Evolutionary conservation across 345 rosid species (phyloP).

Genomic region (Psidium guajava): DNA sequence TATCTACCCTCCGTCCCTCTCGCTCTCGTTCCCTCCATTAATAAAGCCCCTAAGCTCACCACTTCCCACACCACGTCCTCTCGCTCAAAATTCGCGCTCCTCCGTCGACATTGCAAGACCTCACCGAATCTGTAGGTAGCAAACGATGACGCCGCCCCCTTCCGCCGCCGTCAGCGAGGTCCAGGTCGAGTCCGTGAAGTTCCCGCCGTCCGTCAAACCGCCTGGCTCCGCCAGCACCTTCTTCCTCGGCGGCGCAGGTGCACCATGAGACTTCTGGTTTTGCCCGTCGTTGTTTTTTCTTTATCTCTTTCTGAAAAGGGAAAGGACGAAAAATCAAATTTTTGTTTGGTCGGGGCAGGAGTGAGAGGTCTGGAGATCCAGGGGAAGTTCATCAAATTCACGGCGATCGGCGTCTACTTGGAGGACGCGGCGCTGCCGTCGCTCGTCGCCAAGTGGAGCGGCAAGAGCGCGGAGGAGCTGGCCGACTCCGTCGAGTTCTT

Average conservation of each 20-base stretch:
- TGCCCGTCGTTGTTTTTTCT: not conserved
- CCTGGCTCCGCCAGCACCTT: constrained; percentile 44
- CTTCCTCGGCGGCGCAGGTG: constrained; percentile 90
- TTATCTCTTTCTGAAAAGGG: not conserved
- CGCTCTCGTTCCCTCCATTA: not conserved
- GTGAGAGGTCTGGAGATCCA: constrained; percentile 63
- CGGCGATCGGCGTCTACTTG: constrained; percentile 73
- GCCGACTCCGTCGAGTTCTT: constrained; percentile 56
- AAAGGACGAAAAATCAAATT: not conserved
- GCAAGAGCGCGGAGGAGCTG: constrained; percentile 43
- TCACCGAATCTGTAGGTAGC: not conserved
- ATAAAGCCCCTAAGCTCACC: not conserved
- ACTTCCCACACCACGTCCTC: not conserved
- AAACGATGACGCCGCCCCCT: not conserved
- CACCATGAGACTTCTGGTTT: not conserved
- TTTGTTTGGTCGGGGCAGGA: constrained; percentile 21
- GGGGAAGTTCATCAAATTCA: constrained; percentile 69
- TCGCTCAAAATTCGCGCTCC: not conserved
- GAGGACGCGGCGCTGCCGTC: constrained; percentile 40
- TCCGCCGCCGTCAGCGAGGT: not conserved
- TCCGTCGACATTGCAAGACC: not conserved
- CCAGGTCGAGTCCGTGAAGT: constrained; percentile 33
- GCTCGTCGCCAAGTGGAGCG: constrained; percentile 61
- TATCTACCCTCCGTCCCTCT: not conserved
- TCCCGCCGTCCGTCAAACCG: constrained; percentile 51